Base-by-base conservation (phyloP, 306 rosid species). In the Elaeagnus macrophylla region DNA sequence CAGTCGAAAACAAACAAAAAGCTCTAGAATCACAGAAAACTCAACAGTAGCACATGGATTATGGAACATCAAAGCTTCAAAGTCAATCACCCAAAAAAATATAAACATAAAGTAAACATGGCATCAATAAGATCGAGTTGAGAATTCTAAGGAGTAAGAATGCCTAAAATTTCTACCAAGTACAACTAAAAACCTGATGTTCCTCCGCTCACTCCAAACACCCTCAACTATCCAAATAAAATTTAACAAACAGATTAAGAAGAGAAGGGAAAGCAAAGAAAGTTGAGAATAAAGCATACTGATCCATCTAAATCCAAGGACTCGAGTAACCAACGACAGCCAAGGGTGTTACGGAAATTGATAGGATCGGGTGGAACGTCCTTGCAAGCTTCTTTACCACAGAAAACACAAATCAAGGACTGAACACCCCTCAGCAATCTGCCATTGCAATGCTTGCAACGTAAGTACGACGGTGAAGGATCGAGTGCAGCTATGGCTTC, bases 371-470 rank as follows among this genome's bases (percentile, higher is more conserved):
- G 99, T 54, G 81, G 85, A 43, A 79, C 78, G 35, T 79, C 95
- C 57, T 70, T 48, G 51, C 35, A 69, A 37, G 75, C 76, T 66
- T 81, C 77, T 14, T 70, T 19, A 51, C 95, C 95, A 60, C 99
- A 93, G 65, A 93, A 84, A 25, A 77, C 75, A 62, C 95, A 93
- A 54, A 79, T 46, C 7, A 75, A 60, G 7, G 99, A 82, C 43
- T 77, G 71, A 6, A 77, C 10, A 38, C 81, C 99, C 1, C 89
- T 74, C 16, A 93, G 83, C 50, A 93, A 81, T 32, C 80, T 79
- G 6, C 84, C 99, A 12, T 75, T 70, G 75, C 99, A 93, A 51
- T 73, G 71, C 57, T 76, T 77, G 74, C 96, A 87, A 18, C 99
- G 83, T 38, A 84, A 94, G 60, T 80, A 62, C 6, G 84, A 81